These are phyloP conservation scores for Silybum marianum DNA, from an alignment of 129 eudicot species.

Conservation along the genomic window DNA sequence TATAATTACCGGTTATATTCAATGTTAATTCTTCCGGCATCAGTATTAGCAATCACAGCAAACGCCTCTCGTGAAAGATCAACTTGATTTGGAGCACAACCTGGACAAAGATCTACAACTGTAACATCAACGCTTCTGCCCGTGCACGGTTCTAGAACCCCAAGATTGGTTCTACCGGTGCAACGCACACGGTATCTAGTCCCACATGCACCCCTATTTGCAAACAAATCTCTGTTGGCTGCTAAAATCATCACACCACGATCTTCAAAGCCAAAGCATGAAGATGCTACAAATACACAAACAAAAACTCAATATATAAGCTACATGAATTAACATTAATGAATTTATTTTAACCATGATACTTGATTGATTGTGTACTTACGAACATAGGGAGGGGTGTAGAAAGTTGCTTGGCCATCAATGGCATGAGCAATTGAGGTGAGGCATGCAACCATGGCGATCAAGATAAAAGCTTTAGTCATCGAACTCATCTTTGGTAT, in stretches of 20 bases:
- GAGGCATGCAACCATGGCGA: constrained; percentile 33
- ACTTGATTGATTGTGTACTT: constrained; percentile 6
- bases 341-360: not conserved
- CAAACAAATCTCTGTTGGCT: constrained; percentile 20
- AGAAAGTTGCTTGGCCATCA: constrained; percentile 52
- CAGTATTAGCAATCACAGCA: constrained; percentile 22
- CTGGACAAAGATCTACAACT: constrained; percentile 28
- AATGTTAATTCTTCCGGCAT: constrained; percentile 32
- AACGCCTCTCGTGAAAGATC: constrained; percentile 39
- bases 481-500: constrained; percentile 12
- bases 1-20: constrained; percentile 16
- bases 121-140: constrained; percentile 7
- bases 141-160: constrained; percentile 36
- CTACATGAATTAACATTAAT: not conserved
- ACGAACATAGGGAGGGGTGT: constrained; percentile 44
- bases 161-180: constrained; percentile 23
- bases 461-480: constrained; percentile 19
- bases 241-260: constrained; percentile 27
- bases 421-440: constrained; percentile 37
- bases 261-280: constrained; percentile 24
- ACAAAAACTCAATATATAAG: not conserved
- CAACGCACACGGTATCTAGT: constrained; percentile 24
- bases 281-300: constrained; percentile 21
- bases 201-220: constrained; percentile 21
- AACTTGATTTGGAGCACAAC: constrained; percentile 2